phyloP scores from a whole-genome alignment of 768 basidiomycete species.

The Rhodotorula kratochvilovae region DNA sequence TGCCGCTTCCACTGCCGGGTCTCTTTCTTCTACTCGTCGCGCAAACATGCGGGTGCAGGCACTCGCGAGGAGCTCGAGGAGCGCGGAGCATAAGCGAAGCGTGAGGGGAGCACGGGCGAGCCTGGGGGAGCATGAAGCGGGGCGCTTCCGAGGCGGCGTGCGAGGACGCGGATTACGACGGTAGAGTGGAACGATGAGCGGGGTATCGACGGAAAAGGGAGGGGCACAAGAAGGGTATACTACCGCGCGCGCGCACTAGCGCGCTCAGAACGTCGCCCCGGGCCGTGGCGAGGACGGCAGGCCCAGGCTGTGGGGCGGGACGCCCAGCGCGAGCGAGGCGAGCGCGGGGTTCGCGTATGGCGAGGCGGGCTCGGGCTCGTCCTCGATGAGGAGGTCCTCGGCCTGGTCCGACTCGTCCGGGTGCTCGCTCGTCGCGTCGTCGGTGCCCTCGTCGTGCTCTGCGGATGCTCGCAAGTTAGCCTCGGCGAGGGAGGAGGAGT shows the following conservation, averaged over 20 bases:
- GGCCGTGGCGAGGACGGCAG: slow-evolving; percentile 11
- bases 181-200: too few species aligned
- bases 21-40: too few species aligned
- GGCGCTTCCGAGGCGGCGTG: neutral
- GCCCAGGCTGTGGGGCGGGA: slow-evolving; percentile 9
- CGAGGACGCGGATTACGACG: too few species aligned
- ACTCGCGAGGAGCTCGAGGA: too few species aligned
- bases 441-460: slow-evolving; percentile 1
- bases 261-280: slow-evolving; percentile 9
- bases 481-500: neutral
- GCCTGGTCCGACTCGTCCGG: neutral
- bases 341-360: neutral
- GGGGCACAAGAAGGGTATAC: neutral
- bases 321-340: neutral
- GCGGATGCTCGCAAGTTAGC: neutral
- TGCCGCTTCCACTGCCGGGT: too few species aligned
- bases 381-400: neutral
- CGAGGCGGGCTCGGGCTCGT: neutral
- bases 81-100: too few species aligned
- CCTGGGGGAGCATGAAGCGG: too few species aligned
- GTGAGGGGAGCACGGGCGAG: too few species aligned
- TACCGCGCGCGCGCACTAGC: too few species aligned
- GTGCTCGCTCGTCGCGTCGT: neutral
- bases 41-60: too few species aligned
- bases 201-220: neutral